These are phyloP conservation scores for Aspergillus ibericus DNA, from an alignment of 2,329 filamentous ascomycete genomes.

Conservation along the genomic window DNA sequence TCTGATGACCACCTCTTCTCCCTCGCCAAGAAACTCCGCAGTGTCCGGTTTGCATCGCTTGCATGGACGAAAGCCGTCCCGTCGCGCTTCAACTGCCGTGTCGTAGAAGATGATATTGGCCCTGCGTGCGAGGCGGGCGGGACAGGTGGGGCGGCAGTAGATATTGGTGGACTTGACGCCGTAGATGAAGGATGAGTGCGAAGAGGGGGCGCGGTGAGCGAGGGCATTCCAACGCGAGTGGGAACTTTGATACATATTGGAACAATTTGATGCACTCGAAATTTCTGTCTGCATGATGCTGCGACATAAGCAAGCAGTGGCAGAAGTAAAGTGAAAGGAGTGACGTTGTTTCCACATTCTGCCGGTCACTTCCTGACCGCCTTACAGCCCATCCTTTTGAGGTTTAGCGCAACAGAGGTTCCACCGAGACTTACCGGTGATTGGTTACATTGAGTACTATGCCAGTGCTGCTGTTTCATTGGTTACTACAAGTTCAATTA, in stretches of 20 bases:
- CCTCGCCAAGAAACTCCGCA: constrained; percentile 14
- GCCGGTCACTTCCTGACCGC: no score
- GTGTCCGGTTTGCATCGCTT: constrained; percentile 56
- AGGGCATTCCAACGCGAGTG: constrained; percentile 17
- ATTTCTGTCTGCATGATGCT: no score
- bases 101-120: constrained; percentile 61
- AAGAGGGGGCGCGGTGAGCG: constrained; percentile 37
- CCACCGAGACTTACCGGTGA: no score
- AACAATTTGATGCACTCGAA: no score
- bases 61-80: constrained; percentile 56
- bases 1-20: constrained; percentile 1
- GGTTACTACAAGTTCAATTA: no score
- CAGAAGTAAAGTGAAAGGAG: no score
- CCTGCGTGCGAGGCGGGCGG: constrained; percentile 57
- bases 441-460: no score
- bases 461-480: no score
- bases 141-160: constrained; percentile 10
- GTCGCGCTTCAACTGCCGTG: constrained; percentile 46
- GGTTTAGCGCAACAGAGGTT: no score
- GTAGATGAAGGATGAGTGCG: constrained; percentile 50
- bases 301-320: no score
- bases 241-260: background rate
- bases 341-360: no score
- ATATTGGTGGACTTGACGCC: constrained; percentile 42
- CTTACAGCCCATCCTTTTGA: no score